Evolutionary conservation across 2,329 filamentous ascomycete genomes (phyloP).

Genomic region (Eutypella sp.): DNA sequence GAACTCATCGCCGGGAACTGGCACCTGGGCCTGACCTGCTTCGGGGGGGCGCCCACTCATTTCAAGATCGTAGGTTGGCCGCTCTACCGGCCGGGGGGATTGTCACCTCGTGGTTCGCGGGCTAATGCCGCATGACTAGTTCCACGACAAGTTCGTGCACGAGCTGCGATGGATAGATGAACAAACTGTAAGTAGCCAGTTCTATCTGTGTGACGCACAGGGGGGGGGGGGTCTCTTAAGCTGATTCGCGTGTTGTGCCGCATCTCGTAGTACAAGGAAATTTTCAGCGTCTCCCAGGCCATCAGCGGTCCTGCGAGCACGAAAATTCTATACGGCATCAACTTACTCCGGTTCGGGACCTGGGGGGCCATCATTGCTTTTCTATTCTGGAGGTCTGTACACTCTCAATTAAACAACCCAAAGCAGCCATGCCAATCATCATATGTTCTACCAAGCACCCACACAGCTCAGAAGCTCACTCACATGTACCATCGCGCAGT

Average conservation of each 20-base stretch:
- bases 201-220: no score
- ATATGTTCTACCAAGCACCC: background rate
- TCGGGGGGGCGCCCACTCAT: conserved; percentile 65
- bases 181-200: conserved; percentile 44
- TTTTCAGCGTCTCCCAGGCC: conserved; percentile 65
- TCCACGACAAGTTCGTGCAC: conserved; percentile 57
- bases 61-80: conserved; percentile 52
- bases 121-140: conserved; percentile 22
- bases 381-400: conserved; percentile 55
- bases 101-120: background rate
- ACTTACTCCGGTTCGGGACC: conserved; percentile 57
- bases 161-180: conserved; percentile 63
- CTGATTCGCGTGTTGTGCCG: background rate
- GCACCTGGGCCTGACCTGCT: conserved; percentile 60
- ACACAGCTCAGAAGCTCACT: background rate
- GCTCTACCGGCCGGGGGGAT: background rate
- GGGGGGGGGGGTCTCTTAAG: background rate
- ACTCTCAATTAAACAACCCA: background rate
- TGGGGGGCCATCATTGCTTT: conserved; percentile 54
- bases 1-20: conserved; percentile 32
- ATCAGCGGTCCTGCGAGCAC: conserved; percentile 64
- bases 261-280: conserved; percentile 57
- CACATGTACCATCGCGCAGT: conserved; percentile 30
- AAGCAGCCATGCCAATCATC: background rate
- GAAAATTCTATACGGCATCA: conserved; percentile 67